phyloP scores from a whole-genome alignment of 2,329 filamentous ascomycete species.

The Penicillium sp. region DNA sequence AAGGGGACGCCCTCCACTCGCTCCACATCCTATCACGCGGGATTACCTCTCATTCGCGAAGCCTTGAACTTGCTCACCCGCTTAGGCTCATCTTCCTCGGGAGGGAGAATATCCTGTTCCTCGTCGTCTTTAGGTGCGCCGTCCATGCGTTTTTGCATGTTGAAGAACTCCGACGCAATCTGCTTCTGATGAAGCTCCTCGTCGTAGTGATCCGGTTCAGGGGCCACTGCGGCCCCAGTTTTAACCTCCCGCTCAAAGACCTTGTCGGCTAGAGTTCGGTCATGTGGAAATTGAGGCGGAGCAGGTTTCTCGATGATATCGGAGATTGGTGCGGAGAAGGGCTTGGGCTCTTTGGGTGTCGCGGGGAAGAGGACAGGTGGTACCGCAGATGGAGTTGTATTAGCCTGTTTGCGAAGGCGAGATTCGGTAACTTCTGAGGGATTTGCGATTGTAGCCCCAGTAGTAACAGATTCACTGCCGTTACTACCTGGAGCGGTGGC shows the following conservation, averaged over 20 bases:
- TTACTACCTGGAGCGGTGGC: conserved; percentile 11
- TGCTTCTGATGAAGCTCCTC: conserved; percentile 64
- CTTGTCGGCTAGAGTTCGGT: conserved; percentile 50
- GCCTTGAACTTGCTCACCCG: conserved; percentile 43
- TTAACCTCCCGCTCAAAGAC: conserved; percentile 46
- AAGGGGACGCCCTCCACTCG: no score
- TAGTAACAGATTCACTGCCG: conserved; percentile 2
- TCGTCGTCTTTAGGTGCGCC: conserved; percentile 61
- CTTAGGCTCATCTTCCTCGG: conserved; percentile 51
- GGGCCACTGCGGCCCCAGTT: conserved; percentile 27
- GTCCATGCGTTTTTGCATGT: conserved; percentile 71
- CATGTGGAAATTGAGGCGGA: conserved; percentile 33
- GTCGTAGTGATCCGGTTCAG: conserved; percentile 60
- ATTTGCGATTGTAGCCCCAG: conserved; percentile 11
- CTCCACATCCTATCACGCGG: no score
- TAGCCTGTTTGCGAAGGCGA: conserved; percentile 18
- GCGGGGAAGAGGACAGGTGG: conserved; percentile 33
- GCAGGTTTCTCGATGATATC: conserved; percentile 16
- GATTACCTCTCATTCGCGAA: conserved; percentile 25
- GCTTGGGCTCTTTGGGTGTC: conserved; percentile 30
- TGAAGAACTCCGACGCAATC: conserved; percentile 73
- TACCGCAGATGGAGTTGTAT: conserved; percentile 17
- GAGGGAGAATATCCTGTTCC: conserved; percentile 56
- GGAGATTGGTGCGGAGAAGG: conserved; percentile 32
- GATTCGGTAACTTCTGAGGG: conserved; percentile 15